Evolutionary conservation across 2,329 filamentous ascomycete genomes (phyloP).

Genomic region (Fusarium veterinarium): DNA sequence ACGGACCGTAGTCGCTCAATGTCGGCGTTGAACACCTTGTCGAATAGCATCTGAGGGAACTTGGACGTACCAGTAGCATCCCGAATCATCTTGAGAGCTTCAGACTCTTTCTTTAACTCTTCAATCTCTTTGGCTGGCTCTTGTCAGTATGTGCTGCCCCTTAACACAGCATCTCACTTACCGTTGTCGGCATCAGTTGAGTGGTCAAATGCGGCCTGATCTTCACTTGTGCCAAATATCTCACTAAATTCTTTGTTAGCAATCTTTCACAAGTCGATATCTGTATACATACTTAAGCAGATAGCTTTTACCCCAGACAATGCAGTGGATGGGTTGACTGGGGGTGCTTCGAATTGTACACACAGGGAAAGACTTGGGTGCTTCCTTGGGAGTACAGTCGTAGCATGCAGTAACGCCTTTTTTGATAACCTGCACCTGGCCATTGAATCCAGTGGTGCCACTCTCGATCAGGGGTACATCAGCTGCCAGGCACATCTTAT

Average conservation of each 20-base stretch:
- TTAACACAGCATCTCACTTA: conserved; percentile 45
- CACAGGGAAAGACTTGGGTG: conserved; percentile 92
- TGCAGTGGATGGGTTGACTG: conserved; percentile 96
- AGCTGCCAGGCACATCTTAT: conserved; percentile 95
- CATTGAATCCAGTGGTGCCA: conserved; percentile 97
- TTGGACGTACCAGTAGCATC: conserved; percentile 80
- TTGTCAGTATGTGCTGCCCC: conserved; percentile 9
- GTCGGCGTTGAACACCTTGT: conserved; percentile 92
- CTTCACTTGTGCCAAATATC: conserved; percentile 91
- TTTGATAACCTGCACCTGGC: conserved; percentile 96
- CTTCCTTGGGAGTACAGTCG: conserved; percentile 90
- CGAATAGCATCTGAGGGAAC: conserved; percentile 84
- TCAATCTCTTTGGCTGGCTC: conserved; percentile 78
- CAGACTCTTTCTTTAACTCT: conserved; percentile 85
- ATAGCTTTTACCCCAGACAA: conserved; percentile 98
- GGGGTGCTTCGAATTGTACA: conserved; percentile 98
- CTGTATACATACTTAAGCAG: conserved; percentile 73
- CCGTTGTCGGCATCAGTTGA: conserved; percentile 85
- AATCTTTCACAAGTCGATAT: conserved; percentile 12
- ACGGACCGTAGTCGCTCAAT: conserved; percentile 85
- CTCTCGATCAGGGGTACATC: conserved; percentile 93
- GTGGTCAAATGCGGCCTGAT: conserved; percentile 83
- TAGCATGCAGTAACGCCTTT: conserved; percentile 95
- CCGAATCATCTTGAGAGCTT: conserved; percentile 85
- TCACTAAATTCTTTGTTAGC: conserved; percentile 60